Conservation (phyloP, 768 basidiomycete genomes). For the Trametes cinnabarina region DNA sequence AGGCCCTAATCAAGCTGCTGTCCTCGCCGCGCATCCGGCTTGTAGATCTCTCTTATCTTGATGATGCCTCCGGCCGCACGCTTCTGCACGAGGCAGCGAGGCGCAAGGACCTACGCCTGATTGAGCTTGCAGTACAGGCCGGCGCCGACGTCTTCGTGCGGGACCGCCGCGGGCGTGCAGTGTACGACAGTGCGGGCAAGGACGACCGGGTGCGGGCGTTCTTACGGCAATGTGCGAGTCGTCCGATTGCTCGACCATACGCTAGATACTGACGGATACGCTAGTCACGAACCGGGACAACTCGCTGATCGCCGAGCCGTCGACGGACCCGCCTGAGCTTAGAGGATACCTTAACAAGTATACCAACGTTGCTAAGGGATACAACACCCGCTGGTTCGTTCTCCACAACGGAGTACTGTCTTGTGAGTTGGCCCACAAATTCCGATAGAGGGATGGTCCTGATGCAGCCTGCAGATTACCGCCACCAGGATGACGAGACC, state of each 20-base stretch:
- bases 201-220: constrained; percentile 83
- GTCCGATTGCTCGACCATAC: not conserved
- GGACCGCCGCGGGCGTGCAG: constrained; percentile 68
- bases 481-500: constrained; percentile 86
- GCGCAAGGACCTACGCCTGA: constrained; percentile 73
- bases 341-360: constrained; percentile 89
- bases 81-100: constrained; percentile 86
- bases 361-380: constrained; percentile 88
- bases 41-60: constrained; percentile 77
- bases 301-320: constrained; percentile 53
- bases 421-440: constrained; percentile 45
- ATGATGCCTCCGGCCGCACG: constrained; percentile 72
- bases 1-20: constrained; percentile 54
- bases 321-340: constrained; percentile 55
- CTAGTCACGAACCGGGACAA: constrained; percentile 76
- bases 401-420: constrained; percentile 82
- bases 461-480: constrained; percentile 53
- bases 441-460: not conserved
- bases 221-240: constrained; percentile 70
- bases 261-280: not conserved
- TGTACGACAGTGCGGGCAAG: constrained; percentile 64
- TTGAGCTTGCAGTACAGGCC: constrained; percentile 80
- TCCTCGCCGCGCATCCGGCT: constrained; percentile 65
- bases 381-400: constrained; percentile 90
- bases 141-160: constrained; percentile 90